Conservation (phyloP, 345 rosid genomes). For the Trapa incisa region DNA sequence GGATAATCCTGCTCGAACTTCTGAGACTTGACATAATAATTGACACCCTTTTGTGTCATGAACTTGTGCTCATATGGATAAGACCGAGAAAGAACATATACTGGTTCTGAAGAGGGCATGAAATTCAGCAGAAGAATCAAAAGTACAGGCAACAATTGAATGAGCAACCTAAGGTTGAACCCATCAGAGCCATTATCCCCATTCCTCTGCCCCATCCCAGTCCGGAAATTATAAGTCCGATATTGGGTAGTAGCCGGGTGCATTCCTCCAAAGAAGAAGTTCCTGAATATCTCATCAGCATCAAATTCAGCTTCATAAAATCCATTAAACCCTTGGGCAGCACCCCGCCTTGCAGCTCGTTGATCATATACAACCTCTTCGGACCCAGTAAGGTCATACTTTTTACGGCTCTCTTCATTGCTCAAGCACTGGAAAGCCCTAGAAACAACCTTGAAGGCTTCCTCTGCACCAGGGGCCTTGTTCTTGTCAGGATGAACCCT, state of each 20-base stretch:
- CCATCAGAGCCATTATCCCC: conserved; percentile 48
- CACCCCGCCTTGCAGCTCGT: conserved; percentile 28
- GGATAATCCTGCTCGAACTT: conserved; percentile 81
- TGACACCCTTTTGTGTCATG: conserved; percentile 58
- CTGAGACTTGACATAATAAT: conserved; percentile 63
- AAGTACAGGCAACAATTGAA: conserved; percentile 73
- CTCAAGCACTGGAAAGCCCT: conserved; percentile 90
- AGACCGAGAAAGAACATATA: conserved; percentile 51
- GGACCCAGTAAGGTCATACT: conserved; percentile 62
- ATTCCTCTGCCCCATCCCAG: conserved; percentile 45
- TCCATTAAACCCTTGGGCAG: conserved; percentile 36
- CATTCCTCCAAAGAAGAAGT: conserved; percentile 88
- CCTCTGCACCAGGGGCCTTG: conserved; percentile 89
- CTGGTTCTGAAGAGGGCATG: conserved; percentile 65
- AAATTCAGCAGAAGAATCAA: conserved; percentile 60
- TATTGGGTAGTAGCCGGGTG: conserved; percentile 60
- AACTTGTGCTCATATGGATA: conserved; percentile 71
- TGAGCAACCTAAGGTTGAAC: conserved; percentile 42
- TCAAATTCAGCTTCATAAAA: conserved; percentile 69
- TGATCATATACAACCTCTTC: conserved; percentile 59
- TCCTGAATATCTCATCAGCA: conserved; percentile 87
- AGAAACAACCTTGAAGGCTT: conserved; percentile 73
- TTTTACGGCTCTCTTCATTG: conserved; percentile 51
- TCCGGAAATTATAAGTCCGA: conserved; percentile 53
- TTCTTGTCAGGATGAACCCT: conserved; percentile 97